Evolutionary conservation across 2,329 filamentous ascomycete genomes (phyloP).

Genomic region (Saccharata proteae): DNA sequence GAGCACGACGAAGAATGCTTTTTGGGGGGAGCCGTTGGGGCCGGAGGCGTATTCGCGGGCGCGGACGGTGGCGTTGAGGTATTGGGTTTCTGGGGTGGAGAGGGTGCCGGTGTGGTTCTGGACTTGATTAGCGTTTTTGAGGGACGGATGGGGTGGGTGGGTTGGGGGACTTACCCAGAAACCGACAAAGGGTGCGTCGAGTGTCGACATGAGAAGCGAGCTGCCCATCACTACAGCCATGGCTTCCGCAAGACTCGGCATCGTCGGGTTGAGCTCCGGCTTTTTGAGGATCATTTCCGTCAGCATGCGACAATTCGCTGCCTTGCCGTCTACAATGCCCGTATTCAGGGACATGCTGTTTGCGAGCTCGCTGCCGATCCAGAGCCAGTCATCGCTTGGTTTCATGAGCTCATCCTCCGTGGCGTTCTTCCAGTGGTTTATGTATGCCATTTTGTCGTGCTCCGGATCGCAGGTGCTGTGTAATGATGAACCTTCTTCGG

Average conservation of each 20-base stretch:
- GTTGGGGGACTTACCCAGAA: conserved; percentile 22
- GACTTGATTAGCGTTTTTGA: conserved; percentile 15
- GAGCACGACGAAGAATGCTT: conserved; percentile 55
- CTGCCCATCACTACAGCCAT: conserved; percentile 57
- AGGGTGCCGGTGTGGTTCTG: conserved; percentile 30
- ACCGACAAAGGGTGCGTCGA: conserved; percentile 49
- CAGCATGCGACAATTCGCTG: conserved; percentile 32
- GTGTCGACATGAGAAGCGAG: conserved; percentile 49
- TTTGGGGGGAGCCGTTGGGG: conserved; percentile 48
- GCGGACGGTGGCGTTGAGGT: conserved; percentile 52
- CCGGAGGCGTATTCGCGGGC: conserved; percentile 61
- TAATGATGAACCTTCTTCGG: conserved; percentile 44
- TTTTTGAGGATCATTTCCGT: conserved; percentile 30
- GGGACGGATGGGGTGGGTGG: not conserved
- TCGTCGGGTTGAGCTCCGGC: conserved; percentile 32
- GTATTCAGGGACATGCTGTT: conserved; percentile 31
- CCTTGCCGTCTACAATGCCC: conserved; percentile 30
- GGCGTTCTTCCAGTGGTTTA: conserved; percentile 35
- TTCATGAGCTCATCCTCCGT: too few species aligned
- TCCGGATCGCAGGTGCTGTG: conserved; percentile 49
- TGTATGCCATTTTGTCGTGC: conserved; percentile 44
- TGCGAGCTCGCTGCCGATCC: conserved; percentile 31
- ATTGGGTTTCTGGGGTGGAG: conserved; percentile 36
- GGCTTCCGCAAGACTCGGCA: conserved; percentile 62
- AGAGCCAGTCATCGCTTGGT: conserved; percentile 30